Evolutionary conservation across 352 stramenopile genomes (phyloP), one percentile per base, ranked within the genome.

Genomic region (Phytophthora colocasiae): DNA sequence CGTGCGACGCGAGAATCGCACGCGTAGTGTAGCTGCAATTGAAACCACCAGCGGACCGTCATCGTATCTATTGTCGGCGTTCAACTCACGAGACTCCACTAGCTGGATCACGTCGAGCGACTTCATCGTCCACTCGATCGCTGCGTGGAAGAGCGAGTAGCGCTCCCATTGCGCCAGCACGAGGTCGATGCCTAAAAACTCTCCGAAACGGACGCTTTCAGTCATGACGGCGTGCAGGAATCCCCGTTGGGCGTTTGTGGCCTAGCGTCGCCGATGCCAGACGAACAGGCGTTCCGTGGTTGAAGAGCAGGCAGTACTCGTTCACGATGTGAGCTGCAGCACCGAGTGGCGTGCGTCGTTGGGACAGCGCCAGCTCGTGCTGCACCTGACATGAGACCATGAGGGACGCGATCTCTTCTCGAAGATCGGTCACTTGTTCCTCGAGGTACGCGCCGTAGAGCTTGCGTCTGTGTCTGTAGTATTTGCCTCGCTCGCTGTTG

Each of bases 401-500:
- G 38, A 92, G 71, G 10, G 58, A 45, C 5, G 74, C 66, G 49
- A 91, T 77, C 61, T 91, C 75, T 38, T 77, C 67, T 17, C 76
- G 79, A 24, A 93, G 71, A 10, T 78, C 50, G 43, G 64, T 57
- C 24, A 92, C 80, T 6, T 57, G 52, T 0, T 57, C 19, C 8
- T 76, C 48, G 11, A 90, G 58, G 8, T 78, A 47, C 29, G 66
- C 60, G 8, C 75, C 57, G 63, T 88, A 89, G 46, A 71, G 55
- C 54, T 87, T 86, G 32, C 80, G 73, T 46, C 74, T 69, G 29
- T 66, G 75, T 40, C 81, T 79, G 58, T 90, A 90, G 31, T 87
- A 83, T 58, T 89, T 90, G n/a, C 78, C 77, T 3, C 81, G 79
- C 55, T 90, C 81, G 60, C 81, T 90, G 58, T 87, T 90, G 51